A percentile compares a stretch with the other conserved stretches of the same genome.
phyloP scores from a whole-genome alignment of 192 early-diverging fungal genomes.

The Funneliformis mosseae region DNA sequence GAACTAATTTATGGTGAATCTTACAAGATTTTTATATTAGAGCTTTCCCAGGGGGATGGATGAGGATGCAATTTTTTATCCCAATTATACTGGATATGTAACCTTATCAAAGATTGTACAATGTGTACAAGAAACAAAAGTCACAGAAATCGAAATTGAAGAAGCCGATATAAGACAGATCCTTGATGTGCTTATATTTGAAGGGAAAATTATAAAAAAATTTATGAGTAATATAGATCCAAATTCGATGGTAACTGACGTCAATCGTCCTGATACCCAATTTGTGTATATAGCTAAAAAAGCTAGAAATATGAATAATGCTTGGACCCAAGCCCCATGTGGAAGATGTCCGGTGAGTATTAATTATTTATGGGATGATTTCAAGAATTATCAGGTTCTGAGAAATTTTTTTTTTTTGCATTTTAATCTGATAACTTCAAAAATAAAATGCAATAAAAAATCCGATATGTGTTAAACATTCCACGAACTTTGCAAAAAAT shows the following conservation, averaged over 20 bases:
- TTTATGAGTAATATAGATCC: not conserved
- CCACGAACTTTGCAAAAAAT: not conserved
- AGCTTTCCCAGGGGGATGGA: slow-evolving; percentile 10
- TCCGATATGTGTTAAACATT: not conserved
- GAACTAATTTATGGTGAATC: not conserved
- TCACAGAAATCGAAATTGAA: slow-evolving; percentile 20
- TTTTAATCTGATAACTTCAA: too few species aligned
- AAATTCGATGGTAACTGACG: not conserved
- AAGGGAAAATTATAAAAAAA: slow-evolving; percentile 19
- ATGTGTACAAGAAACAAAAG: slow-evolving; percentile 21
- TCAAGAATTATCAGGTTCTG: too few species aligned
- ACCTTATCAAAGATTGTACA: slow-evolving; percentile 12
- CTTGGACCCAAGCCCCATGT: slow-evolving; percentile 82
- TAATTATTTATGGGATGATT: too few species aligned
- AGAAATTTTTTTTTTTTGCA: too few species aligned
- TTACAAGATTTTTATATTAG: not conserved
- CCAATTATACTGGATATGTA: not conserved
- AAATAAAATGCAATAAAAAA: too few species aligned
- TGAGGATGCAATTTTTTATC: slow-evolving; percentile 4
- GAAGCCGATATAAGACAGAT: slow-evolving; percentile 22
- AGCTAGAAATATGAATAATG: slow-evolving; percentile 47
- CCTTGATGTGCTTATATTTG: slow-evolving; percentile 10
- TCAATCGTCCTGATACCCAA: slow-evolving; percentile 43
- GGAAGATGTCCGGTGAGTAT: slow-evolving; percentile 79
- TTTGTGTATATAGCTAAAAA: slow-evolving; percentile 57